Evolutionary conservation across 441 rosid genomes (phyloP).

Genomic region (Geranium incanum): DNA sequence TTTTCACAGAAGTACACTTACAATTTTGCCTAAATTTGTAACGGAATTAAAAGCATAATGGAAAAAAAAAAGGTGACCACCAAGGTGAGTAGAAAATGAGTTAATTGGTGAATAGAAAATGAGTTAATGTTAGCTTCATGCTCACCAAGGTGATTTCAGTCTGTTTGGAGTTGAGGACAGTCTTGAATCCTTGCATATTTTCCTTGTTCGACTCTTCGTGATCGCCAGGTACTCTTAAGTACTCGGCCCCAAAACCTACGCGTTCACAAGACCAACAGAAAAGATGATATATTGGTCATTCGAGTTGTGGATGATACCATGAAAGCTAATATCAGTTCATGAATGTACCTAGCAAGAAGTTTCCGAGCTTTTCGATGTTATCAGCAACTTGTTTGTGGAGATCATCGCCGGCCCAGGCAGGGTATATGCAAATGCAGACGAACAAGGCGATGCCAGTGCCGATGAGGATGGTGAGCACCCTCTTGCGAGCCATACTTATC

Average conservation of each 20-base stretch:
- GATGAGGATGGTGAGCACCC: neutral
- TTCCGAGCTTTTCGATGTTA: neutral
- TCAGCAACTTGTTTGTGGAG: neutral
- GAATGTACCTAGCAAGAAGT: neutral
- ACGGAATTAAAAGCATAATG: too few species aligned
- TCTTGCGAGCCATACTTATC: neutral
- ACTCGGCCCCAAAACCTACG: neutral
- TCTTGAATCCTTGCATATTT: neutral
- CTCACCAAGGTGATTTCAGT: neutral
- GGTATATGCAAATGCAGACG: slow-evolving; percentile 1
- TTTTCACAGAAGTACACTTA: too few species aligned
- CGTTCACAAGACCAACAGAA: too few species aligned
- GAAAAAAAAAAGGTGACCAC: too few species aligned
- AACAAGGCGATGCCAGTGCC: neutral
- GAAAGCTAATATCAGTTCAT: too few species aligned
- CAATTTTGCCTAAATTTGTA: too few species aligned
- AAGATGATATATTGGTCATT: too few species aligned
- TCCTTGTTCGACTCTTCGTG: neutral
- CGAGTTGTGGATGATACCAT: too few species aligned
- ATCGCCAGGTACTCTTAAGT: neutral
- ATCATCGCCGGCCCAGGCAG: neutral
- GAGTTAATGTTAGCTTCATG: neutral
- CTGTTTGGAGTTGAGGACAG: neutral
- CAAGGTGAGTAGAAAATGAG: too few species aligned
- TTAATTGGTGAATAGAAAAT: too few species aligned